These are phyloP conservation scores for Rhizophagus prolifer DNA, from an alignment of 192 early-diverging fungal genomes.

Conservation along the genomic window DNA sequence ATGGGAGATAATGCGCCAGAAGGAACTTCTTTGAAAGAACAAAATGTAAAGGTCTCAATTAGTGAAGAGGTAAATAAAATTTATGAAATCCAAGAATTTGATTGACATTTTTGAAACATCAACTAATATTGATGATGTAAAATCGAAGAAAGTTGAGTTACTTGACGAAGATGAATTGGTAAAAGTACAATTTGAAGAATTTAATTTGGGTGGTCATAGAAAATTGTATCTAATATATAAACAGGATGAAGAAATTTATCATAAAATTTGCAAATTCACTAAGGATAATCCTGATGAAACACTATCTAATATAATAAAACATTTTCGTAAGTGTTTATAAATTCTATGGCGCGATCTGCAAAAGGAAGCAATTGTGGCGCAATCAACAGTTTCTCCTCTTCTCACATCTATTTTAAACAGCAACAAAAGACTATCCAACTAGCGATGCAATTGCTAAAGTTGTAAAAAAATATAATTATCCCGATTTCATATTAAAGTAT, in stretches of 20 bases:
- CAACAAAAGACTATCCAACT: conserved; percentile 33
- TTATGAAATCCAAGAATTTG: no score
- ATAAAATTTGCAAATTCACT: conserved; percentile 31
- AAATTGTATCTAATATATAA: conserved; percentile 32
- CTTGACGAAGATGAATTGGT: not conserved
- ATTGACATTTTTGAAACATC: no score
- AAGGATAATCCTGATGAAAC: conserved; percentile 30
- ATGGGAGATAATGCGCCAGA: no score
- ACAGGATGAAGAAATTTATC: conserved; percentile 32
- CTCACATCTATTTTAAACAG: conserved; percentile 14
- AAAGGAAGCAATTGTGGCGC: no score
- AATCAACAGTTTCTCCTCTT: no score
- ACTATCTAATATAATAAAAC: conserved; percentile 34
- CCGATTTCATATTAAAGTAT: conserved; percentile 44
- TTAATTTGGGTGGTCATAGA: conserved; percentile 20
- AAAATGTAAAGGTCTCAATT: no score
- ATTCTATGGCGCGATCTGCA: not conserved
- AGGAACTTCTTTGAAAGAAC: no score
- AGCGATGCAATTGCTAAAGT: conserved; percentile 45
- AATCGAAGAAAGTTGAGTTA: not conserved
- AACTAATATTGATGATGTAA: no score
- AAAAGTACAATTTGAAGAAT: conserved; percentile 7
- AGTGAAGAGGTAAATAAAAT: no score
- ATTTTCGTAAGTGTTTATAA: conserved; percentile 34
- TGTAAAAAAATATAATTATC: conserved; percentile 35